These are phyloP conservation scores for Mycena amicta DNA, from an alignment of 768 basidiomycete species.

Conservation along the genomic window DNA sequence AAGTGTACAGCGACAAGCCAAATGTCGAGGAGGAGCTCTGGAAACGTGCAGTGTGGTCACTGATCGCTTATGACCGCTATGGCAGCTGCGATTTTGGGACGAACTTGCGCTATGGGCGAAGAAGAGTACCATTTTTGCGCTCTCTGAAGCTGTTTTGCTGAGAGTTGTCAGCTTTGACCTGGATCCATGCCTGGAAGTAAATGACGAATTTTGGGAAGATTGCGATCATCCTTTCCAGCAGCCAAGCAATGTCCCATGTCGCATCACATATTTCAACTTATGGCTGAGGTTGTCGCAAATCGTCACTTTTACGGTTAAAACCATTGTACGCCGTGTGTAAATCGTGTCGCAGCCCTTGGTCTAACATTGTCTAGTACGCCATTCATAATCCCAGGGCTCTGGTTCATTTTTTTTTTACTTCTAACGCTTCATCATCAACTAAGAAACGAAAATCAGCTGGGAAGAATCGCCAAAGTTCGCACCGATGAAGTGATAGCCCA, in stretches of 20 bases:
- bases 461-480: conserved; percentile 54
- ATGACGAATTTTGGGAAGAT: conserved; percentile 80
- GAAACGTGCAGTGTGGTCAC: conserved; percentile 52
- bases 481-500: conserved; percentile 63
- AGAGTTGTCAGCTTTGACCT: conserved; percentile 66
- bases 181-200: conserved; percentile 80
- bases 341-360: too few species aligned
- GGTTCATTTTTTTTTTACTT: too few species aligned
- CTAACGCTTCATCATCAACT: too few species aligned
- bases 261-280: conserved; percentile 63
- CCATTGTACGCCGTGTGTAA: conserved; percentile 66
- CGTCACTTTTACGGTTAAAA: conserved; percentile 67
- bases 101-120: conserved; percentile 58
- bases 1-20: conserved; percentile 49
- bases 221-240: conserved; percentile 66
- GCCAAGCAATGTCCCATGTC: conserved; percentile 60
- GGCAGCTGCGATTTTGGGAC: conserved; percentile 55
- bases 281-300: conserved; percentile 70
- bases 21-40: conserved; percentile 68
- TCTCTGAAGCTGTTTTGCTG: background rate
- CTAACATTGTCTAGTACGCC: conserved; percentile 73
- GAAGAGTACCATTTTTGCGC: conserved; percentile 56
- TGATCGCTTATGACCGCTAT: conserved; percentile 62
- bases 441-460: too few species aligned
- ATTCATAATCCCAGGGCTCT: conserved; percentile 66